Base-by-base conservation (phyloP, 2,329 filamentous ascomycete genomes). In the Chaetomiaceae sp. region DNA sequence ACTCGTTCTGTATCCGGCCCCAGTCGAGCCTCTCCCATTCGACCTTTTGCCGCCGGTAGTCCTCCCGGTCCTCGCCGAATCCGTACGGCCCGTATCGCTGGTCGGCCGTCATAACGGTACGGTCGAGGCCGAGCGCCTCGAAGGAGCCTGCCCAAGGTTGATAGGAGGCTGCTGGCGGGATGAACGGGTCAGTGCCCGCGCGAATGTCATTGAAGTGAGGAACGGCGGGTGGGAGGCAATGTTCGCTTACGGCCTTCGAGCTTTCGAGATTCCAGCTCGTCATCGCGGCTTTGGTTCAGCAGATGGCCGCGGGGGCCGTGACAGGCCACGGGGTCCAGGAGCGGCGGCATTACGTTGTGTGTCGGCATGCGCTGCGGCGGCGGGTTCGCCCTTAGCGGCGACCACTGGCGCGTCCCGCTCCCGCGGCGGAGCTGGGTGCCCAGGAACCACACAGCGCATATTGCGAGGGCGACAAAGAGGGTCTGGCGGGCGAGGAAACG, bases 21-120 rank as follows among this genome's bases (percentile, higher is more conserved):
- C 66, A 69, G 47, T 68, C 62, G 18, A 60, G 24, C n/a, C 24
- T 49, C 38, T 60, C 53, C 61, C 61, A 65, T 33, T 62, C 55
- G 11, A 64, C 61, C 38, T 49, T 55, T 17, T 52, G 42, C 14
- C 62, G 53, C 19, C 48, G 55, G 48, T 64, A 61, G 4, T 51
- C 30, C 8, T 41, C 41, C 11, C 42, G 36, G 15, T 60, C 52
- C 19, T 62, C 59, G 45, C 57, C 59, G 45, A 54, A 61, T 1
- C 62, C 62, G 40, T 65, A 64, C 0, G 62, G 57, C 1, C 59
- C 62, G 33, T 60, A 60, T 34, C 58, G 55, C 2, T 37, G 48
- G 9, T 61, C 58, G 29, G 56, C 55, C 11, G 56, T 62, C 58
- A 62, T 64, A 55, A 61, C 60, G 14, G 60, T 58, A 35, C 54